phyloP scores from a whole-genome alignment of 345 rosid genomes.

The Erysimum cheiranthoides region DNA sequence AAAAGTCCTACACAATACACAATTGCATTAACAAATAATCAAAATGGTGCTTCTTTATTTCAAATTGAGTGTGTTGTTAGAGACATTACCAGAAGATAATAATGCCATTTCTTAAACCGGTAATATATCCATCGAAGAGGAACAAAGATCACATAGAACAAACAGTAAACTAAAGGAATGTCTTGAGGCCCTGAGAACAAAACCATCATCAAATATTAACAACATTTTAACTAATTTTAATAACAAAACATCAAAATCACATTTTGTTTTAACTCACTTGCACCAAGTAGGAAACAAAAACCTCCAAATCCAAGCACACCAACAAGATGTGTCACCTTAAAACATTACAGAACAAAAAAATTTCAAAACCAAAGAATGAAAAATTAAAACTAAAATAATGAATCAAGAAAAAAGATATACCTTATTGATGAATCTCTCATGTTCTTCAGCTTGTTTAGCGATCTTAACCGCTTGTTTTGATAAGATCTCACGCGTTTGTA shows the following conservation, averaged over 20 bases:
- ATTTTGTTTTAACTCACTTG: constrained; percentile 61
- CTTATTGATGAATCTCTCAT: constrained; percentile 85
- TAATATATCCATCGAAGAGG: constrained; percentile 98
- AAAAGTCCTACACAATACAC: constrained; percentile 72
- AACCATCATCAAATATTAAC: constrained; percentile 15
- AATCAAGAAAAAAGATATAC: constrained; percentile 45
- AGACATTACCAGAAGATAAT: constrained; percentile 85
- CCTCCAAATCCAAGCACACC: constrained; percentile 97
- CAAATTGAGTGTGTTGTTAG: background rate
- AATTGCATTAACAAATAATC: background rate
- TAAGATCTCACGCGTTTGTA: constrained; percentile 75
- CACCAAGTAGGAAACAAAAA: constrained; percentile 90
- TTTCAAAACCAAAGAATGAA: background rate
- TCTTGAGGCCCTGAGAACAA: constrained; percentile 80
- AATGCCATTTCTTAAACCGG: constrained; percentile 97
- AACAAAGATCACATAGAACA: constrained; percentile 80
- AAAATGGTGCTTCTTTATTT: background rate
- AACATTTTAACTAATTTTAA: background rate
- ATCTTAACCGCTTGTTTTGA: constrained; percentile 93
- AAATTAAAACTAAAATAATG: background rate
- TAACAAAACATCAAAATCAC: background rate
- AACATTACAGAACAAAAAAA: constrained; percentile 35
- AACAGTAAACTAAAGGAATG: constrained; percentile 80
- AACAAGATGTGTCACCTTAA: constrained; percentile 82
- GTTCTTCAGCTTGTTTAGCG: constrained; percentile 95